A percentile compares a stretch with the other conserved stretches of the same genome.
phyloP scores from a whole-genome alignment of 352 stramenopile species.

The Globisporangium splendens region DNA sequence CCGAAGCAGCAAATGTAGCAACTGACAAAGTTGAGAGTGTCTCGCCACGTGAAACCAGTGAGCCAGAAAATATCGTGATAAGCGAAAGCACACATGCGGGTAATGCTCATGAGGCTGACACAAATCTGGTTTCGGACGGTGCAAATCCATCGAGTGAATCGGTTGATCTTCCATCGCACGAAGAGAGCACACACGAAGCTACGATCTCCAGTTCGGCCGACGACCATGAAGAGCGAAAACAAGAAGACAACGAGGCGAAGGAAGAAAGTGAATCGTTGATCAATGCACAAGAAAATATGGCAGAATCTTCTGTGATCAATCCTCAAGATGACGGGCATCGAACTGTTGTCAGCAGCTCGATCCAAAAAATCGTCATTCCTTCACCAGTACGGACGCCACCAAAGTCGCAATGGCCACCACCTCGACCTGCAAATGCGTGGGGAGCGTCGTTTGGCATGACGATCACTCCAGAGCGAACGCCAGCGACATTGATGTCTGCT shows the following conservation, averaged over 20 bases:
- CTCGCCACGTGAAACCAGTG: not conserved
- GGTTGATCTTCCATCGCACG: not conserved
- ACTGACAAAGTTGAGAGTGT: no score
- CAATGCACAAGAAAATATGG: no score
- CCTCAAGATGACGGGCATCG: not conserved
- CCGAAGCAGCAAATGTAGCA: no score
- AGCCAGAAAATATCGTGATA: not conserved
- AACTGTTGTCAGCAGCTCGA: not conserved
- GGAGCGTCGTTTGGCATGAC: slow-evolving; percentile 14
- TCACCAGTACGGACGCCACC: not conserved
- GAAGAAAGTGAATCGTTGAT: no score
- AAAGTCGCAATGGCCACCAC: not conserved
- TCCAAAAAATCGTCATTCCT: not conserved
- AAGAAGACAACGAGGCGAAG: no score
- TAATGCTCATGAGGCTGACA: not conserved
- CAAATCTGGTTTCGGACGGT: not conserved
- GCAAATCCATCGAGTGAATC: not conserved
- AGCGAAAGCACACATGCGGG: no score
- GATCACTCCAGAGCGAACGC: not conserved
- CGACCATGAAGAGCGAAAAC: no score
- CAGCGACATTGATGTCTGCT: not conserved
- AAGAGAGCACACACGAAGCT: no score
- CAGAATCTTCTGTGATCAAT: no score
- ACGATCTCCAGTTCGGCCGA: no score
- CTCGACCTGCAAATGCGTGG: slow-evolving; percentile 7